Evolutionary conservation across 805 yeast genomes (phyloP), one percentile per base, ranked within the genome.

Genomic region (Sugiyamaella smithiae): DNA sequence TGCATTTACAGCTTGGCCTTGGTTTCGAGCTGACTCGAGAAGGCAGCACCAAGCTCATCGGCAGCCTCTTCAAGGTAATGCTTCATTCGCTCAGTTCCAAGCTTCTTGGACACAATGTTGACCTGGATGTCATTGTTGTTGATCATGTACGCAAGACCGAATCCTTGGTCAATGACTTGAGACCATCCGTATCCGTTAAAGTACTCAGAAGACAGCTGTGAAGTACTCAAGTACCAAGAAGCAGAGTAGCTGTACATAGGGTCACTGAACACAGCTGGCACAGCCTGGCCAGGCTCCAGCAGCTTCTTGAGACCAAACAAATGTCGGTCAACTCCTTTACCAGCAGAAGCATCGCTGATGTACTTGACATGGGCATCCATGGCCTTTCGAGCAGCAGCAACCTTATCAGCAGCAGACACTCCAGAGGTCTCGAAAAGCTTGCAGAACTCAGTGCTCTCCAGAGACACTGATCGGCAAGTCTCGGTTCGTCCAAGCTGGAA

Each of bases 131-230:
- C 84, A 58, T 90, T 85, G 51, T 80, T 79, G 74, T 87, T 89
- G 62, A 91, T 76, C 88, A 89, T 88, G 73, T 91, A 91, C 6
- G 96, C 97, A 54, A 88, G 76, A 5, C 98, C 99, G 61, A 86
- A 82, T 6, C 99, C 99, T 53, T 84, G 87, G 63, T 90, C 96
- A 59, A 85, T 82, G 43, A 93, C 98, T 67, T 95, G 96, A 16
- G 96, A 80, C 88, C 89, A 91, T 28, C 99, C 99, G 76, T 90
- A 91, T 40, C 95, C 90, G 65, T 88, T 88, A 69, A 88, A 87
- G 67, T 74, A 74, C 59, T 84, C 86, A 4, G 95, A 85, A 6
- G 93, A 85, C 56, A 91, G 75, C 69, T 91, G 98, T 1, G 97
- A 88, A 2, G 96, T 81, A 16, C 95, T 85, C 45, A 91, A 67